Conservation (phyloP, 2,329 filamentous ascomycete genomes). For the Botrytis squamosa region DNA sequence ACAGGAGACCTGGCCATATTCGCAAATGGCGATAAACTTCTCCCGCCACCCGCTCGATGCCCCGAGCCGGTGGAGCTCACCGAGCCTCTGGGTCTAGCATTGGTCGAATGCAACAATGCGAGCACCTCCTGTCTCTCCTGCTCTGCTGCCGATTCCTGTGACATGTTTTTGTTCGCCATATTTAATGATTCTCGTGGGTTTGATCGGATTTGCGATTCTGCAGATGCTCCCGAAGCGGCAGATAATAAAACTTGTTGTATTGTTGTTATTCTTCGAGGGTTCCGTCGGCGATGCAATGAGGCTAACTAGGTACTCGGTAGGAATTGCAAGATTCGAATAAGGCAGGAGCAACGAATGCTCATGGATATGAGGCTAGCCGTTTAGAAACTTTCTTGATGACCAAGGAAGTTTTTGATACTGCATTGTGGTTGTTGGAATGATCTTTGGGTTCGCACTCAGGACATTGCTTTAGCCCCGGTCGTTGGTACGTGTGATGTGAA, state of each 20-base stretch:
- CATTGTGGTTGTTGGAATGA: constrained; percentile 36
- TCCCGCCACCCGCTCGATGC: constrained; percentile 29
- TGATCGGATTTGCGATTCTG: constrained; percentile 9
- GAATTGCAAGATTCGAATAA: constrained; percentile 13
- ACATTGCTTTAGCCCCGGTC: constrained; percentile 35
- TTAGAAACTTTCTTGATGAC: constrained; percentile 39
- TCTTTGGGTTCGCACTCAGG: constrained; percentile 30
- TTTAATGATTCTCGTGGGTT: neutral
- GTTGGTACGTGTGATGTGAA: constrained; percentile 28
- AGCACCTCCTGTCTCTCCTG: constrained; percentile 75
- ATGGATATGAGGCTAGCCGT: constrained; percentile 33
- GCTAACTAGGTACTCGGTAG: neutral
- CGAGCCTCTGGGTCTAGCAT: constrained; percentile 31
- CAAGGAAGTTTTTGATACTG: constrained; percentile 36
- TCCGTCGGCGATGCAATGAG: neutral
- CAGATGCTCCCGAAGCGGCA: constrained; percentile 8
- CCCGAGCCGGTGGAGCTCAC: constrained; percentile 38
- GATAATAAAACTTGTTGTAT: neutral
- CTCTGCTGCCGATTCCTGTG: constrained; percentile 73
- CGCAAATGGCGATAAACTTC: constrained; percentile 54
- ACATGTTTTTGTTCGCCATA: constrained; percentile 54
- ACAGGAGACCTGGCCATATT: constrained; percentile 59
- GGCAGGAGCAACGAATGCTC: constrained; percentile 29
- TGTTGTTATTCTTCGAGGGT: neutral
- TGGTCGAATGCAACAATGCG: constrained; percentile 57